These are phyloP conservation scores for Colletotrichum euphorbiae DNA, from an alignment of 2,329 filamentous ascomycete species.

Conservation along the genomic window DNA sequence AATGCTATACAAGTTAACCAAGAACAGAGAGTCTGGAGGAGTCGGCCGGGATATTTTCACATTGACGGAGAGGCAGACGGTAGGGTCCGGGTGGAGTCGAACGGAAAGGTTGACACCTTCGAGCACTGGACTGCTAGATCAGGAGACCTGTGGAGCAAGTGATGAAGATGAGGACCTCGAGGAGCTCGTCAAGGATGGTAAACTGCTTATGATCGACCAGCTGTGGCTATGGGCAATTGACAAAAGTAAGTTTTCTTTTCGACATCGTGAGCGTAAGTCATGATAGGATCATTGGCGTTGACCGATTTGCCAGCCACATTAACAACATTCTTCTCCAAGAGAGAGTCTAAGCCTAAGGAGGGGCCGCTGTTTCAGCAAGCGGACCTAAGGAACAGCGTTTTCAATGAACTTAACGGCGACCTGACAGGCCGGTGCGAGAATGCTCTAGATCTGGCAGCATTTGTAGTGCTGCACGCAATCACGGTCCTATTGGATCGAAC, in stretches of 20 bases:
- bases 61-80: constrained; percentile 32
- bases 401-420: constrained; percentile 75
- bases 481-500: constrained; percentile 71
- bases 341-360: constrained; percentile 65
- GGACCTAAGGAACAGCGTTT: constrained; percentile 72
- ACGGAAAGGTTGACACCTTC: constrained; percentile 28
- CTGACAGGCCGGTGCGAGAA: constrained; percentile 72
- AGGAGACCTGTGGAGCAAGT: constrained; percentile 37
- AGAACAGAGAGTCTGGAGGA: constrained; percentile 51
- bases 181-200: constrained; percentile 60
- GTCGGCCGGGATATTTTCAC: constrained; percentile 40
- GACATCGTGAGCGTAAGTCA: no score
- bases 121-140: constrained; percentile 36
- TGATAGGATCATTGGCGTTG: background rate
- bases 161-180: constrained; percentile 52
- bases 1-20: constrained; percentile 75
- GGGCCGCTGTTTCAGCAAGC: constrained; percentile 69
- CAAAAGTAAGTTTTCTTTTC: constrained; percentile 54
- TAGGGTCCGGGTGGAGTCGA: constrained; percentile 27
- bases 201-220: constrained; percentile 75
- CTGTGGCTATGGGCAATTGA: constrained; percentile 72
- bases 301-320: constrained; percentile 55
- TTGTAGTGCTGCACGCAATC: constrained; percentile 71
- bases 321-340: constrained; percentile 66
- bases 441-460: constrained; percentile 69